A percentile compares a stretch with the other conserved stretches of the same genome.
phyloP scores from a whole-genome alignment of 305 asterid genomes.

The Fraxinus paxiana region DNA sequence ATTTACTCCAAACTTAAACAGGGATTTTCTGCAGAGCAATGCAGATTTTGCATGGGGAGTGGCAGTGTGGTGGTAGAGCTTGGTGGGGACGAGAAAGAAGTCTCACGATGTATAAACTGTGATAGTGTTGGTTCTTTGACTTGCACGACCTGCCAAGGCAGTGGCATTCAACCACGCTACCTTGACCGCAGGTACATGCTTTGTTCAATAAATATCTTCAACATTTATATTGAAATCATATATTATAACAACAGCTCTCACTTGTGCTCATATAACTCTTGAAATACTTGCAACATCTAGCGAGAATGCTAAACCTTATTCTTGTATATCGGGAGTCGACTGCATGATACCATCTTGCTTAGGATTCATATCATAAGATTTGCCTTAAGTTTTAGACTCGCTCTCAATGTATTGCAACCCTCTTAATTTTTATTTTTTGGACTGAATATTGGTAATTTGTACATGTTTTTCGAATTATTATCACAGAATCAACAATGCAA shows the following conservation, averaged over 20 bases:
- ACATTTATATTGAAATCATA: neutral
- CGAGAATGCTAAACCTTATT: neutral
- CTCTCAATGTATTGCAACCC: neutral
- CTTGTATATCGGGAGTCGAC: neutral
- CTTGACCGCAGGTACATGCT: slow-evolving; percentile 81
- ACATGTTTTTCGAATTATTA: neutral
- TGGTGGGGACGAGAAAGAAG: slow-evolving; percentile 80
- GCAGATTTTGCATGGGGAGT: slow-evolving; percentile 80
- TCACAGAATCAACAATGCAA: neutral
- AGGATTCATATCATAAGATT: neutral
- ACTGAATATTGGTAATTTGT: neutral
- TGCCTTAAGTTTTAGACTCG: neutral
- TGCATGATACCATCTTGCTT: neutral
- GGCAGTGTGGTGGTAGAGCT: slow-evolving; percentile 77
- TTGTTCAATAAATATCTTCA: neutral
- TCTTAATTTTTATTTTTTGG: neutral
- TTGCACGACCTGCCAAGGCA: slow-evolving; percentile 98
- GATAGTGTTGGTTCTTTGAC: slow-evolving; percentile 77
- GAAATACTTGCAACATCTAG: neutral
- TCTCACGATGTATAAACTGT: slow-evolving; percentile 80
- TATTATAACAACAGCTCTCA: neutral
- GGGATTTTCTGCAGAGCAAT: slow-evolving; percentile 52
- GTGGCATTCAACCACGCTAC: slow-evolving; percentile 93
- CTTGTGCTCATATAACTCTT: neutral
- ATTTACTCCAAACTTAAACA: neutral